phyloP scores from a whole-genome alignment of 257 asterid genomes.

The Datura wrightii region DNA sequence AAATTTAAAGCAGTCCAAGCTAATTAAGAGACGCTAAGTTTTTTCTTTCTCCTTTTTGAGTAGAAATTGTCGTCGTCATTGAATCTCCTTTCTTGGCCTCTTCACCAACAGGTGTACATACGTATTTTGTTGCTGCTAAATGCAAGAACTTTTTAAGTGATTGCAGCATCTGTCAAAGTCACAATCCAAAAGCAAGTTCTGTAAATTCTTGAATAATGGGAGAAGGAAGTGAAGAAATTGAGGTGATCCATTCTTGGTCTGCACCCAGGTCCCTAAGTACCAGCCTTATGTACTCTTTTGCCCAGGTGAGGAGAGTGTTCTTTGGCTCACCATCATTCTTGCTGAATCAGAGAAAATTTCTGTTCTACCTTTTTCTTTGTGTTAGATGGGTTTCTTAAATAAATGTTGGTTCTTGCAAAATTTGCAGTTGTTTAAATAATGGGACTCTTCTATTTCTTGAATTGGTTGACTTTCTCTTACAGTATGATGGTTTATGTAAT shows the following conservation, averaged over 20 bases:
- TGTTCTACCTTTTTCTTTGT: not conserved
- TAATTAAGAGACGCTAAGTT: not conserved
- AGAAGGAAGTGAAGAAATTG: slow-evolving; percentile 35
- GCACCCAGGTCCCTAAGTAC: slow-evolving; percentile 58
- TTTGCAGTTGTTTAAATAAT: not conserved
- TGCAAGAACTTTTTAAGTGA: not conserved
- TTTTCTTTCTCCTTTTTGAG: not conserved
- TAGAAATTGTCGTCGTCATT: not conserved
- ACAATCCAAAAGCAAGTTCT: not conserved
- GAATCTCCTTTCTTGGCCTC: not conserved
- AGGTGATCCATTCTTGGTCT: slow-evolving; percentile 58
- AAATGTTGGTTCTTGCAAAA: not conserved
- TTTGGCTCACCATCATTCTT: not conserved
- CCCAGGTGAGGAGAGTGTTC: slow-evolving; percentile 41
- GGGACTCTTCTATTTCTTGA: not conserved
- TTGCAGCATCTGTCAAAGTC: not conserved
- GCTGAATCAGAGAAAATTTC: not conserved
- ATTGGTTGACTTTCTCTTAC: not conserved
- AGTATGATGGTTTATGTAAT: not conserved
- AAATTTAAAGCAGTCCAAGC: not conserved
- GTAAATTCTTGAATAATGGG: slow-evolving; percentile 38
- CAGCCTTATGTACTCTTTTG: slow-evolving; percentile 57
- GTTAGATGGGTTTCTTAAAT: not conserved
- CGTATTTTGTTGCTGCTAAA: not conserved
- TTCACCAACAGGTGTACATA: not conserved